Percentiles rank a stretch among this genome's conserved stretches.
Conservation (phyloP, 2,329 filamentous ascomycete species). For the Curvularia lunata region DNA sequence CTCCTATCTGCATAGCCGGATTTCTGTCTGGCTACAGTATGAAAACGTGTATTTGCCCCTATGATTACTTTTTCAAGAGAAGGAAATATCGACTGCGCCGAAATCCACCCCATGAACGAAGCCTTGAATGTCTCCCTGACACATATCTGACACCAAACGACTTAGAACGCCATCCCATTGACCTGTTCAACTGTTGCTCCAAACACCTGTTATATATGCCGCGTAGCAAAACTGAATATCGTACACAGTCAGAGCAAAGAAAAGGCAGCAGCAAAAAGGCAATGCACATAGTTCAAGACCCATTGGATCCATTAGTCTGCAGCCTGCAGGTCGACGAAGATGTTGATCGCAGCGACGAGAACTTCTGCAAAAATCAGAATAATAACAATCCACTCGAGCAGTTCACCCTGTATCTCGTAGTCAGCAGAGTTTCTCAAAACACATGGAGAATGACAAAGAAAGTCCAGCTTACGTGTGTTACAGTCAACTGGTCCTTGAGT, state of each 20-base stretch:
- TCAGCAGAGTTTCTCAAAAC: conserved; percentile 8
- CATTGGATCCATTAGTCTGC: conserved; percentile 53
- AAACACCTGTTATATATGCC: conserved; percentile 5
- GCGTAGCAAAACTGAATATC: conserved; percentile 17
- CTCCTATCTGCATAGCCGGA: neutral
- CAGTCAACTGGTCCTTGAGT: conserved; percentile 92
- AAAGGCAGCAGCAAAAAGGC: conserved; percentile 1
- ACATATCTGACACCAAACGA: neutral
- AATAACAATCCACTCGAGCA: conserved; percentile 72
- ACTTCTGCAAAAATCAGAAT: conserved; percentile 96
- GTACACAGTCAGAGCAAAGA: conserved; percentile 17
- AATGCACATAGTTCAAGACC: conserved; percentile 24
- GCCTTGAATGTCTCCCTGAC: neutral
- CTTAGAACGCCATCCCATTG: conserved; percentile 13
- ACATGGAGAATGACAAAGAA: neutral
- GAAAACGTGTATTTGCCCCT: neutral
- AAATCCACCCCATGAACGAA: neutral
- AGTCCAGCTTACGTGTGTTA: conserved; percentile 61
- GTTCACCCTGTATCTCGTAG: conserved; percentile 48
- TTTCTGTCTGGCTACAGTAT: neutral
- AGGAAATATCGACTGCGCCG: neutral
- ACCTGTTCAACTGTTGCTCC: neutral
- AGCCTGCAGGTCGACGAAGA: conserved; percentile 90
- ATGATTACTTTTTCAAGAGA: neutral
- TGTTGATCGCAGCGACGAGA: conserved; percentile 89